These are phyloP conservation scores for Talaromyces sp. DNA, from an alignment of 2,329 filamentous ascomycete species.

Conservation along the genomic window DNA sequence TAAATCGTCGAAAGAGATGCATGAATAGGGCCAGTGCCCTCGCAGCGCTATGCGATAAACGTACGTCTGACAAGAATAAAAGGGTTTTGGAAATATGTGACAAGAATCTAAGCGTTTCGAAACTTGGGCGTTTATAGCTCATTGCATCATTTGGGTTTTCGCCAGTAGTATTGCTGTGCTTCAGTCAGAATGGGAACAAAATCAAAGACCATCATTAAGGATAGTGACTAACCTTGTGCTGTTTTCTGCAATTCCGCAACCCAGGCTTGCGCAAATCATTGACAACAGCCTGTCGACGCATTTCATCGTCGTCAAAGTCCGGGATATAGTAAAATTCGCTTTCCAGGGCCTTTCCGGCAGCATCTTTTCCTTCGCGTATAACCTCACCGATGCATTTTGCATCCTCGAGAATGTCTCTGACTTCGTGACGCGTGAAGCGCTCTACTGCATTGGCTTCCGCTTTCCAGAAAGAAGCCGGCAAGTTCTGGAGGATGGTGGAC, in stretches of 20 bases:
- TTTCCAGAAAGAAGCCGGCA: slow-evolving; percentile 60
- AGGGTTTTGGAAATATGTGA: slow-evolving; percentile 10
- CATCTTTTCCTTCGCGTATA: slow-evolving; percentile 85
- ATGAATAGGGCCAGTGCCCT: slow-evolving; percentile 35
- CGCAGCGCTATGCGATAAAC: slow-evolving; percentile 39
- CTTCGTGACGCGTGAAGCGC: slow-evolving; percentile 54
- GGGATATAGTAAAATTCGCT: slow-evolving; percentile 97
- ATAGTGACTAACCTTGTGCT: slow-evolving; percentile 73
- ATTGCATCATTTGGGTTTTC: slow-evolving; percentile 51
- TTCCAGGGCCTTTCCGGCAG: slow-evolving; percentile 86
- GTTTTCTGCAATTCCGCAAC: slow-evolving; percentile 82
- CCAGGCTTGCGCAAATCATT: slow-evolving; percentile 84
- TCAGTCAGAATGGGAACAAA: slow-evolving; percentile 20
- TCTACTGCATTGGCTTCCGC: slow-evolving; percentile 43
- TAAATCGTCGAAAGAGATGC: slow-evolving; percentile 17
- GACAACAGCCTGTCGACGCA: slow-evolving; percentile 74
- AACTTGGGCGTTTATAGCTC: slow-evolving; percentile 5
- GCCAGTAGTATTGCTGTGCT: slow-evolving; percentile 66
- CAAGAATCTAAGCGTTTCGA: slow-evolving; percentile 13
- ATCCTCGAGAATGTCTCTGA: slow-evolving; percentile 67
- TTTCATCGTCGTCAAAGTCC: slow-evolving; percentile 74
- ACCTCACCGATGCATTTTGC: slow-evolving; percentile 84
- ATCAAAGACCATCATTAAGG: slow-evolving; percentile 4
- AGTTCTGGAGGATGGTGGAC: slow-evolving; percentile 79
- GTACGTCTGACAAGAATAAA: neutral